These are phyloP conservation scores for Phytophthora megakarya DNA, from an alignment of 352 stramenopile species.

Conservation along the genomic window DNA sequence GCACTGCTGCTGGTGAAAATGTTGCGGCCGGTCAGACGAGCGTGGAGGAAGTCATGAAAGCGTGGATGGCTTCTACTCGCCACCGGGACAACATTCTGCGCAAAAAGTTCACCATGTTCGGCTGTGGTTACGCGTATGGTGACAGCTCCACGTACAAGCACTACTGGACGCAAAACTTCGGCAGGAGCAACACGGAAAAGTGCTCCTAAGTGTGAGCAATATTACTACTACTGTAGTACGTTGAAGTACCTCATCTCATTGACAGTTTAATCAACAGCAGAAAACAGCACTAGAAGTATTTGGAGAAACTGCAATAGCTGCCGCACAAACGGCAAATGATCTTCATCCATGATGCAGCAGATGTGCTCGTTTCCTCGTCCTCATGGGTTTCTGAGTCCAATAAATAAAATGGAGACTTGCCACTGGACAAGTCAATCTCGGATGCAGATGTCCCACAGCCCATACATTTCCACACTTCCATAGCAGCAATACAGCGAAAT, in stretches of 20 bases:
- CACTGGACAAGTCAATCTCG: constrained; percentile 52
- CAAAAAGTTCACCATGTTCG: constrained; percentile 41
- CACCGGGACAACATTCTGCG: constrained; percentile 60
- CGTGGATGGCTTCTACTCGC: constrained; percentile 57
- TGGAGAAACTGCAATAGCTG: constrained; percentile 80
- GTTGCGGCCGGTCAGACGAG: constrained; percentile 49
- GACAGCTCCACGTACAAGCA: constrained; percentile 40
- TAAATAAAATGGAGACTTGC: constrained; percentile 67
- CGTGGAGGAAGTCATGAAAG: constrained; percentile 48
- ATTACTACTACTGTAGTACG: no score
- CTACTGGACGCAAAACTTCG: constrained; percentile 74
- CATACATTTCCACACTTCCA: constrained; percentile 86
- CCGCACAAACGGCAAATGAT: constrained; percentile 75
- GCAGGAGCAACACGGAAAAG: constrained; percentile 24
- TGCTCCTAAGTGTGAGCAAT: constrained; percentile 26
- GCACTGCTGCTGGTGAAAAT: constrained; percentile 57
- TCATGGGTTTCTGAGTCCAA: constrained; percentile 43
- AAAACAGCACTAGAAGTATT: constrained; percentile 46
- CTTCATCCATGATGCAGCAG: constrained; percentile 27
- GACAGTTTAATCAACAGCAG: not conserved
- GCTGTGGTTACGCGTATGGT: constrained; percentile 42
- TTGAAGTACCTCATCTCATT: constrained; percentile 2
- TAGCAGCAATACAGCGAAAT: constrained; percentile 64
- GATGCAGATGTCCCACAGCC: constrained; percentile 68
- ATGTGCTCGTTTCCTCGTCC: not conserved